These are phyloP conservation scores for Afroboletus lepidellus DNA, from an alignment of 1,284 basidiomycete genomes.

Conservation along the genomic window DNA sequence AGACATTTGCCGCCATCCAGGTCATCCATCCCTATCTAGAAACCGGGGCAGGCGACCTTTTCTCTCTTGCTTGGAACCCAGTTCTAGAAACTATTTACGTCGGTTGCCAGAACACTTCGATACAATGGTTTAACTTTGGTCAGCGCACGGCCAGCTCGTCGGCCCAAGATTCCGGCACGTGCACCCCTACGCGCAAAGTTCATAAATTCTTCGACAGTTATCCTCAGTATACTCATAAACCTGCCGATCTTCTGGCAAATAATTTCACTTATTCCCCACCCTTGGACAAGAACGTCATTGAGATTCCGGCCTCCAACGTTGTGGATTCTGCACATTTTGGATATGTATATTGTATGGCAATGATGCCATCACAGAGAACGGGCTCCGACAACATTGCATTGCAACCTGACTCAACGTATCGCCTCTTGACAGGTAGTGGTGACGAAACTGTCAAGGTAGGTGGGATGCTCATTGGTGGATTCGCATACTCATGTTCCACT, in stretches of 20 bases:
- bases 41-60: constrained; percentile 85
- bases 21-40: constrained; percentile 84
- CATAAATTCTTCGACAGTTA: constrained; percentile 86
- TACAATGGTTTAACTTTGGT: constrained; percentile 80
- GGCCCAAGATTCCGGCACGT: constrained; percentile 41
- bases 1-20: constrained; percentile 69
- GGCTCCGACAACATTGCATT: constrained; percentile 36
- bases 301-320: constrained; percentile 67
- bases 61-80: constrained; percentile 82
- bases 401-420: constrained; percentile 38
- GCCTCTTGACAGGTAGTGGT: constrained; percentile 82
- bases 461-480: background rate
- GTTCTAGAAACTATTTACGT: constrained; percentile 75
- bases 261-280: constrained; percentile 41
- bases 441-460: constrained; percentile 84
- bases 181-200: constrained; percentile 52
- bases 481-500: constrained; percentile 5
- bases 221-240: constrained; percentile 62
- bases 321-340: constrained; percentile 90
- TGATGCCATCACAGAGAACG: constrained; percentile 46
- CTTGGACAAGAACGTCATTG: constrained; percentile 36
- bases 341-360: constrained; percentile 87
- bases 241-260: constrained; percentile 61
- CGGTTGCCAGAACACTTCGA: constrained; percentile 87
- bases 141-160: constrained; percentile 12